Base-by-base conservation (phyloP, 805 yeast genomes). In the Candida khao-thaluensis region DNA sequence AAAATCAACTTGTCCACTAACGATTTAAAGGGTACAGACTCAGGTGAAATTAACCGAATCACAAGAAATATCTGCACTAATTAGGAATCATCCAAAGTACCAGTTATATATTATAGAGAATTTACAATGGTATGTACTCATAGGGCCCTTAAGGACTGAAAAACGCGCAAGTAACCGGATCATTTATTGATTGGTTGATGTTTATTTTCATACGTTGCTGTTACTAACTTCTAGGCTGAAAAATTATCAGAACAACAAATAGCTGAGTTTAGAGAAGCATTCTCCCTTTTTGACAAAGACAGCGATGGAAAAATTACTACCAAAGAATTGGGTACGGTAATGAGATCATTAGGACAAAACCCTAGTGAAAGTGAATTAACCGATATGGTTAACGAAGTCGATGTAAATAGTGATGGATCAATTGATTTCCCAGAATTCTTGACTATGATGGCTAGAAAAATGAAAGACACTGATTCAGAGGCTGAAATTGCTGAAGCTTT, bases 311-410 rank as follows among this genome's bases (percentile, higher is more conserved):
- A 88, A 59, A 93, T 93, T 71, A 88, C 96, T 43, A 86, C 96
- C 53, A 79, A 86, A 57, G 99, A 93, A 69, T 76, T 93, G 52
- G 97, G 98, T 49, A 89, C 96, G 3, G 99, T 93, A 38, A 93
- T 93, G 99, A 84, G 99, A 70, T 87, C 97, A n/a, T 74, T 93
- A 58, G 99, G 99, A 37, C 93, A 89, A 66, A 91, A 91, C 57
- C 99, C 99, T 25, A 82, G 95, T 36, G 98, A 93, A 65, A 81
- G 89, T 50, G 99, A 93, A 66, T 83, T 93, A 55, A 85, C 93
- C 41, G 99, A 93, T 62, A 81, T 93, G 84, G 87, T 93, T 74
- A 91, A 91, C 63, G 99, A 93, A 68, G 95, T 93, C 38, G 99
- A 93, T 64, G 83, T 84, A 46, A 93, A 93, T 69, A 91, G 91